Percentiles rank a stretch among this genome's conserved stretches.
phyloP scores from a whole-genome alignment of 352 stramenopile genomes.

The Plasmopara halstedii region DNA sequence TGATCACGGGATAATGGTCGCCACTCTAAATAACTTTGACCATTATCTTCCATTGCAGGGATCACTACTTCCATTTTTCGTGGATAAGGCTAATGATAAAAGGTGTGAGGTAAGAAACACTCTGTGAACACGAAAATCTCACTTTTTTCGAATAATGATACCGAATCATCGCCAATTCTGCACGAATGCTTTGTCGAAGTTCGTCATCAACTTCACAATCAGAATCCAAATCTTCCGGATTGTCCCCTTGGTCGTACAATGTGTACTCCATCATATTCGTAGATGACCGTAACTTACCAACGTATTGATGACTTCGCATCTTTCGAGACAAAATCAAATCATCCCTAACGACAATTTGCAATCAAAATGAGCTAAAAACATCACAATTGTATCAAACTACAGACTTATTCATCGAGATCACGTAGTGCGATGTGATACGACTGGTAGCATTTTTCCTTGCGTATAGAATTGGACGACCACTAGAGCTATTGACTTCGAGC shows the following conservation, averaged over 20 bases:
- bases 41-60: conserved; percentile 56
- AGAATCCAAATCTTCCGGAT: conserved; percentile 77
- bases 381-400: no score
- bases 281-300: conserved; percentile 79
- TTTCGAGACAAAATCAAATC: conserved; percentile 72
- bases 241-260: conserved; percentile 81
- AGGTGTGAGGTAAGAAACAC: no score
- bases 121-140: no score
- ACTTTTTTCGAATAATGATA: conserved; percentile 75
- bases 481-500: conserved; percentile 81
- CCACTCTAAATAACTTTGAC: conserved; percentile 57
- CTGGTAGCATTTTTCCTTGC: conserved; percentile 68
- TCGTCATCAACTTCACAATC: conserved; percentile 77
- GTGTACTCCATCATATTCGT: conserved; percentile 79
- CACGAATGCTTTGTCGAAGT: conserved; percentile 61
- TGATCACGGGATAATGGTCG: conserved; percentile 62
- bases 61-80: conserved; percentile 84
- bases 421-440: conserved; percentile 79
- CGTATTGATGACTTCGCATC: conserved; percentile 80
- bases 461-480: conserved; percentile 76
- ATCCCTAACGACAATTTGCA: conserved; percentile 25
- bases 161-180: conserved; percentile 61
- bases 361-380: no score
- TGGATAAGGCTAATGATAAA: conserved; percentile 35
- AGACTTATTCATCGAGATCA: conserved; percentile 79